phyloP scores from a whole-genome alignment of 2,329 filamentous ascomycete species.

The Penicillium sp. region DNA sequence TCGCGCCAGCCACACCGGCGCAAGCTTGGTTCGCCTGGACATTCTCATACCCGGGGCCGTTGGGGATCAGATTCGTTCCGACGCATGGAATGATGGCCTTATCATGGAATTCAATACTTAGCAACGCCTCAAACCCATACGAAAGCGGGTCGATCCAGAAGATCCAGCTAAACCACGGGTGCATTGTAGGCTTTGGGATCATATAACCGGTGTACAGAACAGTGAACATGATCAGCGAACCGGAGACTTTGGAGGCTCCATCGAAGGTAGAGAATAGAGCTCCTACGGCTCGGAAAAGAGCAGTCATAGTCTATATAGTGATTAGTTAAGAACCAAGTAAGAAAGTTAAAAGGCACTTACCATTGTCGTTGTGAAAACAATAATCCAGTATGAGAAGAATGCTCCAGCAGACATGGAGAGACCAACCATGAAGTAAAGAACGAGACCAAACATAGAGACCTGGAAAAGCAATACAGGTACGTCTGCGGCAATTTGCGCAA shows the following conservation, averaged over 20 bases:
- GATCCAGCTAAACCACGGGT: slow-evolving; percentile 55
- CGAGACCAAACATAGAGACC: slow-evolving; percentile 57
- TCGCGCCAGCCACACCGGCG: slow-evolving; percentile 59
- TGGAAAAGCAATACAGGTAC: slow-evolving; percentile 60
- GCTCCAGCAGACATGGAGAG: slow-evolving; percentile 52
- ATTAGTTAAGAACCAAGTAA: slow-evolving; percentile 13
- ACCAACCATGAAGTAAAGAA: slow-evolving; percentile 65
- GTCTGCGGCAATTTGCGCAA: slow-evolving; percentile 50
- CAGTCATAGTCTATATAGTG: slow-evolving; percentile 53
- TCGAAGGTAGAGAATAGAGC: slow-evolving; percentile 59
- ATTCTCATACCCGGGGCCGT: slow-evolving; percentile 34
- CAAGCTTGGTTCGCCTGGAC: slow-evolving; percentile 27
- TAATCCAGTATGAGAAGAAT: slow-evolving; percentile 64
- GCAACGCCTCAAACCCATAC: slow-evolving; percentile 41
- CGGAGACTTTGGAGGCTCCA: slow-evolving; percentile 56
- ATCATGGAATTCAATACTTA: slow-evolving; percentile 40
- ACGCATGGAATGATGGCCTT: slow-evolving; percentile 37
- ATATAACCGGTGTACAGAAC: slow-evolving; percentile 46
- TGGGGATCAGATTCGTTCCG: slow-evolving; percentile 37
- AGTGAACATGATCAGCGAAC: slow-evolving; percentile 38
- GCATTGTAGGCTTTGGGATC: slow-evolving; percentile 50
- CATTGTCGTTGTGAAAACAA: slow-evolving; percentile 54
- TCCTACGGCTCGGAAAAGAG: slow-evolving; percentile 57
- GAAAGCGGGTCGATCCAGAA: slow-evolving; percentile 43
- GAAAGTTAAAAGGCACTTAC: slow-evolving; percentile 32